These are phyloP conservation scores for Lactifluus hygrophoroides DNA, from an alignment of 768 basidiomycete genomes.

Conservation along the genomic window DNA sequence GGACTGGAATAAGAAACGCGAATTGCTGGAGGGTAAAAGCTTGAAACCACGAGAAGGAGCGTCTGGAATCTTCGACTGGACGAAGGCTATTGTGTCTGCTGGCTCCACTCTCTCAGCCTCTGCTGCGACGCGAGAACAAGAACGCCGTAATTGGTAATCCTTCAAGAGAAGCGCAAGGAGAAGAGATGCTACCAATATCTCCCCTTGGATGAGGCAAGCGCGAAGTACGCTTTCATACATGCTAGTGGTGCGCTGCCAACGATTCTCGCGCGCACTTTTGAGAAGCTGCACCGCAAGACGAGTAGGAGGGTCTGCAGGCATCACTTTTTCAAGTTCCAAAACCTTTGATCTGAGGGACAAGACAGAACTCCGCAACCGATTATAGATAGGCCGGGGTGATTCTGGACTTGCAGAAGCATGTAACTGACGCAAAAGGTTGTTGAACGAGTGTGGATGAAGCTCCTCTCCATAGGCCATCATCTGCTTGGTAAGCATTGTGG, in stretches of 20 bases:
- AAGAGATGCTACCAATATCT: slow-evolving; percentile 67
- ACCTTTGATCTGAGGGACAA: slow-evolving; percentile 15
- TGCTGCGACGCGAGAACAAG: slow-evolving; percentile 23
- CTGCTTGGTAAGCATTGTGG: slow-evolving; percentile 38
- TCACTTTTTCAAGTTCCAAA: slow-evolving; percentile 28
- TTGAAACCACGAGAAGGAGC: slow-evolving; percentile 2
- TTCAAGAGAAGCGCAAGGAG: slow-evolving; percentile 58
- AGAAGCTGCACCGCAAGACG: slow-evolving; percentile 48
- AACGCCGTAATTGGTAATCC: slow-evolving; percentile 43
- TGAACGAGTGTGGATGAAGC: slow-evolving; percentile 42
- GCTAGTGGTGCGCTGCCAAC: slow-evolving; percentile 45
- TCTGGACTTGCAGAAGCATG: slow-evolving; percentile 17
- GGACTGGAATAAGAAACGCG: background rate
- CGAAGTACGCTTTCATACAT: slow-evolving; percentile 56
- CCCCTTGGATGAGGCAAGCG: slow-evolving; percentile 65
- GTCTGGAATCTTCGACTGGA: slow-evolving; percentile 23
- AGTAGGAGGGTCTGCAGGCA: slow-evolving; percentile 34
- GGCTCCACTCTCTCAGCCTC: slow-evolving; percentile 22
- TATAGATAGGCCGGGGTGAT: background rate
- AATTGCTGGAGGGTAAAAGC: background rate
- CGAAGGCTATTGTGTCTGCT: slow-evolving; percentile 17
- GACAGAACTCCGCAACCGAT: background rate
- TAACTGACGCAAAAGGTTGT: slow-evolving; percentile 32
- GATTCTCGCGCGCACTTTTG: slow-evolving; percentile 41
- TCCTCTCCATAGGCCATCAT: slow-evolving; percentile 48